Evolutionary conservation across 768 basidiomycete species (phyloP), one percentile per base, ranked within the genome.

Genomic region (Hygrophorus pudorinus): DNA sequence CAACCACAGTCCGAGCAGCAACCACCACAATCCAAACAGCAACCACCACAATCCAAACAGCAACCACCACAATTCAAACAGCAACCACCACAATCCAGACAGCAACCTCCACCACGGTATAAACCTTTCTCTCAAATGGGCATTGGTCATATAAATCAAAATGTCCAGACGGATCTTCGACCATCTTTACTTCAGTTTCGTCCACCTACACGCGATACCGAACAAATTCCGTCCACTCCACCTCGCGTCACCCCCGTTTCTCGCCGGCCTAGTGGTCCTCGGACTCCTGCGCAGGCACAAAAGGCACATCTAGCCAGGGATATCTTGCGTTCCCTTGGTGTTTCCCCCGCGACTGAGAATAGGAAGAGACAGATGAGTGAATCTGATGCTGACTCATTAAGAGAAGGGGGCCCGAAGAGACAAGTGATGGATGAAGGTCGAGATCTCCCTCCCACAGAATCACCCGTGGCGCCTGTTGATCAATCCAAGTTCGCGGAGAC

Each of bases 231-330:
- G 24, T 3, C 24, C 24, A 24, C 24, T 24, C 24, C 24, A 24
- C 24, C 24, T 24, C 24, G 4, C 24, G 24, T 24, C 24, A 24
- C 24, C 24, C 24, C 24, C 31, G n/a, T 33, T 16, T 1, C 12
- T 10, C n/a, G 11, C 4, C 24, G 10, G 18, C 17, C 42, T 4
- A 33, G 6, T 32, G 6, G 13, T 20, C 17, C 24, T 27, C 30
- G 43, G 14, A 44, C 34, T 4, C 70, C 71, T 18, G 48, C 53
- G 28, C 59, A 74, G 21, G 76, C 73, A 5, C 66, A 78, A 53
- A 72, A 64, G 50, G 69, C 59, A 37, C 65, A 64, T 34, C 64
- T 83, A 20, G 79, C 80, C 2, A 68, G 63, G 35, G 78, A 80
- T 56, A 62, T 83, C 36, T 50, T 83, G 16, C 67, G 66, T 35